Conservation (phyloP, 2,329 filamentous ascomycete species). For the Trichophyton equinum region DNA sequence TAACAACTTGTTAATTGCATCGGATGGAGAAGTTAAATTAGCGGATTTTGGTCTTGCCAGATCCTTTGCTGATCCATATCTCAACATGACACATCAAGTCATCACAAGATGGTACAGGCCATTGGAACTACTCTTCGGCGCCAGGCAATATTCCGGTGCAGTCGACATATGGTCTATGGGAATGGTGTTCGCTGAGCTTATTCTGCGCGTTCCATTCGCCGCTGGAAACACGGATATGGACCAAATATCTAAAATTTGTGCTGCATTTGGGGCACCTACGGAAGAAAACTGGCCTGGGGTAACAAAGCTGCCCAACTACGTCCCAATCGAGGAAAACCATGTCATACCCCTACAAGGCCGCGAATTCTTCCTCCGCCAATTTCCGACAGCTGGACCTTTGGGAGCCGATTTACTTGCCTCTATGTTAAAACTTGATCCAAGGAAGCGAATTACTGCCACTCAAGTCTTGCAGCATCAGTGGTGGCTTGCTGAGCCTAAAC, state of each 20-base stretch:
- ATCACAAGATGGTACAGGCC: conserved; percentile 97
- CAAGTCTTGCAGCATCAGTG: conserved; percentile 71
- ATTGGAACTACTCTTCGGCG: conserved; percentile 84
- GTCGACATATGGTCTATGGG: conserved; percentile 94
- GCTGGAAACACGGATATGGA: conserved; percentile 74
- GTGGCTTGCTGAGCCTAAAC: conserved; percentile 74
- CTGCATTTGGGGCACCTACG: conserved; percentile 75
- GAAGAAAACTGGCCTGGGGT: conserved; percentile 96
- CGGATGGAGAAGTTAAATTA: conserved; percentile 85
- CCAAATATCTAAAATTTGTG: conserved; percentile 72
- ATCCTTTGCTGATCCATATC: conserved; percentile 75
- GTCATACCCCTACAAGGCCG: conserved; percentile 47
- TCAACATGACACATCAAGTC: conserved; percentile 82
- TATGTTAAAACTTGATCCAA: conserved; percentile 77
- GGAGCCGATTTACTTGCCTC: conserved; percentile 81
- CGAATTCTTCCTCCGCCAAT: conserved; percentile 62
- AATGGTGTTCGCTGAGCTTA: conserved; percentile 81
- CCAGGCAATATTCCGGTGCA: conserved; percentile 73
- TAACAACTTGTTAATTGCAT: conserved; percentile 90
- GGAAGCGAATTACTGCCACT: conserved; percentile 63
- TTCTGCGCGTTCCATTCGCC: conserved; percentile 71
- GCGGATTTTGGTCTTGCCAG: conserved; percentile 95
- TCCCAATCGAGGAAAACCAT: conserved; percentile 50
- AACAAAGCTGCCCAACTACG: conserved; percentile 63
- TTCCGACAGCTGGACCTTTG: conserved; percentile 65